Evolutionary conservation across 2,329 filamentous ascomycete genomes (phyloP).

Genomic region (Colletotrichum lupini): DNA sequence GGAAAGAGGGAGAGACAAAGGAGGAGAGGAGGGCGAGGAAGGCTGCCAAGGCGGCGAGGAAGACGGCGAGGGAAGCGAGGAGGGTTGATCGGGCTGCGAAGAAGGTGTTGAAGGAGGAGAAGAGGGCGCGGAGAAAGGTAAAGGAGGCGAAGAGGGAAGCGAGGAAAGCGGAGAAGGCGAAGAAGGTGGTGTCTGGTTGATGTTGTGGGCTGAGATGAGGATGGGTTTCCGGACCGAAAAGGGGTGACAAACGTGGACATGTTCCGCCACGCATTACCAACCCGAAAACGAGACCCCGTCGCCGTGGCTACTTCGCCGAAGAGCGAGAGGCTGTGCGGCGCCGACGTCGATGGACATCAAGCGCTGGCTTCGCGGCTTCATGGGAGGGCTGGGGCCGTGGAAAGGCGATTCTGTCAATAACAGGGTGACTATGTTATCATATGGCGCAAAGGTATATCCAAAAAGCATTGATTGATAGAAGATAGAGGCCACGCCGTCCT

Average conservation of each 20-base stretch:
- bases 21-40: slow-evolving; percentile 48
- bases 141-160: slow-evolving; percentile 45
- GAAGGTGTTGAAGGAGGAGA: slow-evolving; percentile 47
- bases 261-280: neutral
- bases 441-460: neutral
- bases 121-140: slow-evolving; percentile 47
- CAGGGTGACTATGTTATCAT: neutral
- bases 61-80: slow-evolving; percentile 37
- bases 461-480: neutral
- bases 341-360: neutral
- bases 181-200: slow-evolving; percentile 23
- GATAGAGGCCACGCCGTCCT: neutral
- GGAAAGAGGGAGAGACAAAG: slow-evolving; percentile 40
- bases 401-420: neutral
- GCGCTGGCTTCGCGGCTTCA: neutral
- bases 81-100: slow-evolving; percentile 44
- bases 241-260: neutral
- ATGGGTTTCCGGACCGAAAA: neutral
- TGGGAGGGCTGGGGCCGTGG: neutral
- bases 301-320: neutral
- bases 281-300: neutral
- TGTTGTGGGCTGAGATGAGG: too few species aligned
- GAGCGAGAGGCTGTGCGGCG: neutral
- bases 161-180: slow-evolving; percentile 11
- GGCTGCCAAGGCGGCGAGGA: slow-evolving; percentile 45